Conservation (phyloP, 2,329 filamentous ascomycete genomes). For the Graphilbum fragrans region DNA sequence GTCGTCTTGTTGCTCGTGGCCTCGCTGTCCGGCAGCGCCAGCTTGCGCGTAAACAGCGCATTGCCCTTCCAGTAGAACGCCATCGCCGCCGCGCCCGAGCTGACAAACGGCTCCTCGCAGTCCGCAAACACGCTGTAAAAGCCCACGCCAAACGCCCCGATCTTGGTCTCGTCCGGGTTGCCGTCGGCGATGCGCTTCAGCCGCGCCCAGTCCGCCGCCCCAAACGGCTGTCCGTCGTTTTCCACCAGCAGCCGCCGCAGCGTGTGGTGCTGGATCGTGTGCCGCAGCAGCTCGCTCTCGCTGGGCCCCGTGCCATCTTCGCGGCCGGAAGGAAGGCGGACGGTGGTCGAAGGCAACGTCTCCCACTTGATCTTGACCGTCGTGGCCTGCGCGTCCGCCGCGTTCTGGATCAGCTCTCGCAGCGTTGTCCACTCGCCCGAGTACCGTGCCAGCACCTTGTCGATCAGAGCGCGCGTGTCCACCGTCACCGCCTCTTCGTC, state of each 20-base stretch:
- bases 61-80: constrained; percentile 99
- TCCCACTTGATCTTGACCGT: constrained; percentile 89
- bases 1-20: constrained; percentile 62
- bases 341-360: constrained; percentile 67
- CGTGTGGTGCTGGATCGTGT: constrained; percentile 75
- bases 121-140: constrained; percentile 99
- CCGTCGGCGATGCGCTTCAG: constrained; percentile 97
- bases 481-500: constrained; percentile 97
- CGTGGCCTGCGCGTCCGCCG: constrained; percentile 88
- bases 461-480: constrained; percentile 90
- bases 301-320: background rate
- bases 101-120: constrained; percentile 94
- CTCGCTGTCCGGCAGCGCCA: constrained; percentile 49
- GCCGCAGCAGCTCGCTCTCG: constrained; percentile 59
- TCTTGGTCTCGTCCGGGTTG: constrained; percentile 97
- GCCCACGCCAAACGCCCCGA: constrained; percentile 93
- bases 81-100: constrained; percentile 86
- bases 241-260: constrained; percentile 78
- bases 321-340: constrained; percentile 47
- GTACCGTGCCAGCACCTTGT: constrained; percentile 93
- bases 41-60: constrained; percentile 80
- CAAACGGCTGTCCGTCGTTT: constrained; percentile 84
- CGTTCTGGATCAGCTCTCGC: constrained; percentile 93
- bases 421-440: constrained; percentile 89
- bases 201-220: constrained; percentile 81